Evolutionary conservation across 208 protist species (phyloP), one percentile per base, ranked within the genome.

Genomic region (Acanthamoeba royreba): DNA sequence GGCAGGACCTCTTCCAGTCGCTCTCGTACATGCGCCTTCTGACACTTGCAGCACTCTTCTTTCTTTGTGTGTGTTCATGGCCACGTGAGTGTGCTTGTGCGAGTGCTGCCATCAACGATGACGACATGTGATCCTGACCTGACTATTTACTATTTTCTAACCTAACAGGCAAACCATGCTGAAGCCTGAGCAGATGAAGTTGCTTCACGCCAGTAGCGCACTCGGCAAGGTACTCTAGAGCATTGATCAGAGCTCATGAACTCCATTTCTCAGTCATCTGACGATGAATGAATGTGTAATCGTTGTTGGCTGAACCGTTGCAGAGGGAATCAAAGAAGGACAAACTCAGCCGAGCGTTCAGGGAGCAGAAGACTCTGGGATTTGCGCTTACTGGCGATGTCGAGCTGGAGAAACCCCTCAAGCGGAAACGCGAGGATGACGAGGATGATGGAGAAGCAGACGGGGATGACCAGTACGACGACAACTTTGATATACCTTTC

Each of bases 301-400:
- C n/a, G n/a, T n/a, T n/a, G n/a, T n/a, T n/a, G n/a, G n/a, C n/a
- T n/a, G n/a, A n/a, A n/a, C n/a, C n/a, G n/a, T n/a, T n/a, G n/a
- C n/a, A 92, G 88, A 93, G 52, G 52, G 88, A 93, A 46, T 46
- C 88, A 22, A 93, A 72, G 49, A 93, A 93, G 88, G 31, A 93
- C 46, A 93, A 61, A 46, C 63, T 93, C 7, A 93, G 46, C 28
- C 53, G 88, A 3, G 88, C 88, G 25, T 93, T 93, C 22, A 38
- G 53, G 28, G 69, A 93, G 61, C 42, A 93, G 61, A 93, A 93
- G 46, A 58, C 88, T 31, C 63, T 77, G 8, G 88, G 88, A 4
- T 93, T 38, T 43, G 81, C 46, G 13, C 69, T 93, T 43, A 53
- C 88, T 38, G 53, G 81, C 46, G 69, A 83, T 31, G 46, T 72